These are phyloP conservation scores for Ceratobasidium theobromae DNA, from an alignment of 1,284 basidiomycete species.

Conservation along the genomic window DNA sequence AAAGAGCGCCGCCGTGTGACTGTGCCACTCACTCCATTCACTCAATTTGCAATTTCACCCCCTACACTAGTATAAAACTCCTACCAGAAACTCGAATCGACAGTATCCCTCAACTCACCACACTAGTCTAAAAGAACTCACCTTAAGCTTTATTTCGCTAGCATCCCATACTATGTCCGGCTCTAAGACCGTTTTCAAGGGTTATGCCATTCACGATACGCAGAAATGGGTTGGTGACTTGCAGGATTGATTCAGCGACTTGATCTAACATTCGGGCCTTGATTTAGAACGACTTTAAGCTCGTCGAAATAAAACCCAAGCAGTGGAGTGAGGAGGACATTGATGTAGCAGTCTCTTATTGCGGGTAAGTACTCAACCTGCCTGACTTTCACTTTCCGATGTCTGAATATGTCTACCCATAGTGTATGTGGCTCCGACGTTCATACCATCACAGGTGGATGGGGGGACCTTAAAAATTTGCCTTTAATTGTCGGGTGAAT, in stretches of 20 bases:
- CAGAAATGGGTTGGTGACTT: conserved; percentile 31
- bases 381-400: neutral
- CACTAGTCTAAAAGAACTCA: too few relatives aligned
- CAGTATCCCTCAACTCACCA: too few relatives aligned
- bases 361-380: conserved; percentile 37
- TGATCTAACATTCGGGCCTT: neutral
- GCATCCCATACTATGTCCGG: neutral
- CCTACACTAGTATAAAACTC: too few relatives aligned
- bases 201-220: conserved; percentile 29
- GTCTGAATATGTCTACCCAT: neutral
- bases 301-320: conserved; percentile 47
- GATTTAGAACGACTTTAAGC: conserved; percentile 47
- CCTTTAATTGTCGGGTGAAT: conserved; percentile 48
- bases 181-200: conserved; percentile 26
- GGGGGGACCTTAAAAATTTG: conserved; percentile 48
- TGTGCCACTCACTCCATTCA: too few relatives aligned
- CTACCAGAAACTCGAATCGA: too few relatives aligned
- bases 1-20: too few relatives aligned
- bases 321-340: conserved; percentile 44
- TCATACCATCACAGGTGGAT: conserved; percentile 54
- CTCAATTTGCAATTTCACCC: too few relatives aligned
- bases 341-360: conserved; percentile 48
- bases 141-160: neutral
- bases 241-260: neutral
- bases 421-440: conserved; percentile 54